Percentiles rank a stretch among this genome's conserved stretches.
Conservation (phyloP, 1,284 basidiomycete genomes). For the Prillingera fragicola region DNA sequence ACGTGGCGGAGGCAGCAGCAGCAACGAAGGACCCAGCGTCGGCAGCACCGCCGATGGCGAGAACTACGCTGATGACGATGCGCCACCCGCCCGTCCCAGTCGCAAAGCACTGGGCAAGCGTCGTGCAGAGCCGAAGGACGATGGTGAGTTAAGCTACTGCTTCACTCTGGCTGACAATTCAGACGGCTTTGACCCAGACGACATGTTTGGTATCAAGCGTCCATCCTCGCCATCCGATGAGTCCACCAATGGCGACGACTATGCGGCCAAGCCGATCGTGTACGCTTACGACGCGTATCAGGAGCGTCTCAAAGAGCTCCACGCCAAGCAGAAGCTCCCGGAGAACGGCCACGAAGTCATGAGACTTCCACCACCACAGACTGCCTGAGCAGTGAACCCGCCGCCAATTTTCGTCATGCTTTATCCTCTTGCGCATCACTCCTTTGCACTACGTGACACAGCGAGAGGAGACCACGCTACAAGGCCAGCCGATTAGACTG, state of each 20-base stretch:
- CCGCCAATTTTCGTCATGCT: no score
- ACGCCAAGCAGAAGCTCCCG: slow-evolving; percentile 20
- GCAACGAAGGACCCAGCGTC: slow-evolving; percentile 1
- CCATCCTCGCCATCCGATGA: slow-evolving; percentile 25
- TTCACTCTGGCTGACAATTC: slow-evolving; percentile 1
- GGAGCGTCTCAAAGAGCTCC: no score
- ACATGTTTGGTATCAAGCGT: slow-evolving; percentile 29
- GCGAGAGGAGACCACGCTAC: no score
- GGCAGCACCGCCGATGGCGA: slow-evolving; percentile 2
- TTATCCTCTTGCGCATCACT: no score
- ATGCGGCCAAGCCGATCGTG: slow-evolving; percentile 28
- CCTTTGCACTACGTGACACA: no score
- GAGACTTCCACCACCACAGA: no score
- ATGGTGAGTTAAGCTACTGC: not conserved
- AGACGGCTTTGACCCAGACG: slow-evolving; percentile 44
- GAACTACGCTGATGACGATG: slow-evolving; percentile 24
- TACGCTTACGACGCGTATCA: slow-evolving; percentile 49
- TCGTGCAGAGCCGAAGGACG: slow-evolving; percentile 27
- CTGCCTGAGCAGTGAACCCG: no score
- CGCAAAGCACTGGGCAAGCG: slow-evolving; percentile 47
- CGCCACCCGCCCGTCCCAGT: slow-evolving; percentile 32
- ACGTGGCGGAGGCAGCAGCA: slow-evolving; percentile 21
- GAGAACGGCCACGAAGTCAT: no score
- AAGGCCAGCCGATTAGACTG: no score
- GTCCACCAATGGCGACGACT: slow-evolving; percentile 28